Evolutionary conservation across 2,329 filamentous ascomycete species (phyloP).

Genomic region (Neofusicoccum umdonicola): DNA sequence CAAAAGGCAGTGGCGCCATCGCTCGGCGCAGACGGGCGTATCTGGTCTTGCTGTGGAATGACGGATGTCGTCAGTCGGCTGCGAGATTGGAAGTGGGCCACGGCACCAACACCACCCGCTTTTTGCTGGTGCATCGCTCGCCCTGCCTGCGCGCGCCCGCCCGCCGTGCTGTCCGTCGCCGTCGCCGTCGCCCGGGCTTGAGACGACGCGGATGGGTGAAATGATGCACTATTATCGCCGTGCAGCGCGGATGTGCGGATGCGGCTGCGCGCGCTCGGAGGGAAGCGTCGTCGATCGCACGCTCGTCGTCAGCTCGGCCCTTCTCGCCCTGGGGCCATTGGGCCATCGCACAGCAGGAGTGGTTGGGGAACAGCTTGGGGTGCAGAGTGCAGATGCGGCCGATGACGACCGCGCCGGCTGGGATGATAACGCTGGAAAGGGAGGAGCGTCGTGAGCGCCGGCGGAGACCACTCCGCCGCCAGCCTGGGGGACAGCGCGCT

Average conservation of each 20-base stretch:
- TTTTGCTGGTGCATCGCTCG: too few relatives aligned
- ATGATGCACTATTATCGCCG: neutral
- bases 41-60: neutral
- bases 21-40: too few relatives aligned
- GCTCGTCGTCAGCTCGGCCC: neutral
- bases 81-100: neutral
- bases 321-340: neutral
- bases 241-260: slow-evolving; percentile 1
- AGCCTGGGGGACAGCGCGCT: neutral
- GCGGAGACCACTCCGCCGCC: neutral
- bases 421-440: neutral
- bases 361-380: neutral
- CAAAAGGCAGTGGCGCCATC: too few relatives aligned
- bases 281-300: neutral
- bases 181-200: too few relatives aligned
- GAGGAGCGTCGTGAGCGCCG: neutral
- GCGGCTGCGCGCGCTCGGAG: neutral
- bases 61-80: neutral
- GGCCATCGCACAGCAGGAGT: neutral
- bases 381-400: neutral
- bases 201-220: too few relatives aligned
- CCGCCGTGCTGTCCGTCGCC: too few relatives aligned
- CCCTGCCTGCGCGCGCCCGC: too few relatives aligned
- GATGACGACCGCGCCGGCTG: neutral
- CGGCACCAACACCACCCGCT: too few relatives aligned